Base-by-base conservation (phyloP, 106 monocot species). In the Apostasia ramifera region DNA sequence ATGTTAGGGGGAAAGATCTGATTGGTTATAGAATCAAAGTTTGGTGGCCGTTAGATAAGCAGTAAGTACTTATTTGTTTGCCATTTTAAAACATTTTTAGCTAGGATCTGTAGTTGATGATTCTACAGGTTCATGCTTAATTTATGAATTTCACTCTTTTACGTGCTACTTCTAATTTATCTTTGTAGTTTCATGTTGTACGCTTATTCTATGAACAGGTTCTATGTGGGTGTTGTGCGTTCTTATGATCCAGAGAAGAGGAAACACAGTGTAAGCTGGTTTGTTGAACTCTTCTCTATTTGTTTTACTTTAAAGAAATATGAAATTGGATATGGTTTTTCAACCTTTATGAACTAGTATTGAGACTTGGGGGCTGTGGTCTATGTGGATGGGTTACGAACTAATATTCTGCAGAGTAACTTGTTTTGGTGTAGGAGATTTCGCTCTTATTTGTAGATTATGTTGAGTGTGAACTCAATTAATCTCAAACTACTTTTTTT, bases 41-140 rank as follows among this genome's bases (percentile, higher is more conserved):
- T 71, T 97, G 95, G 95, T 97, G 95, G 95, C 92, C 95, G 8
- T 57, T 97, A 73, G 95, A 97, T 74, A 97, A 92, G 69, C 26
- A 66, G 95, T 92, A 86, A 76, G 85, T 14, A 13, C 26, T 45
- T 61, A 42, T 72, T 53, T 7, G 6, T 38, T 47, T 15, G 38
- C 57, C 12, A 15, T 57, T 57, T 8, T 8, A 57, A 57, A 57
- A 57, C 4, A 13, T 47, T 48, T 38, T 39, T 37, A 48, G 2
- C 44, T 6, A 51, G 43, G 53, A 41, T 40, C 12, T 54, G 12
- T 68, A 40, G 41, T n/a, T 66, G n/a, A 9, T 41, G 53, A 51
- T 1, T 65, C 15, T 65, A 63, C 65, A 26, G 12, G 42, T 8
- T 44, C 38, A 44, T 44, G 6, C 10, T n/a, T 43, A 15, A 43